phyloP scores from a whole-genome alignment of 2,329 filamentous ascomycete species.

The Sporothrix humicola region DNA sequence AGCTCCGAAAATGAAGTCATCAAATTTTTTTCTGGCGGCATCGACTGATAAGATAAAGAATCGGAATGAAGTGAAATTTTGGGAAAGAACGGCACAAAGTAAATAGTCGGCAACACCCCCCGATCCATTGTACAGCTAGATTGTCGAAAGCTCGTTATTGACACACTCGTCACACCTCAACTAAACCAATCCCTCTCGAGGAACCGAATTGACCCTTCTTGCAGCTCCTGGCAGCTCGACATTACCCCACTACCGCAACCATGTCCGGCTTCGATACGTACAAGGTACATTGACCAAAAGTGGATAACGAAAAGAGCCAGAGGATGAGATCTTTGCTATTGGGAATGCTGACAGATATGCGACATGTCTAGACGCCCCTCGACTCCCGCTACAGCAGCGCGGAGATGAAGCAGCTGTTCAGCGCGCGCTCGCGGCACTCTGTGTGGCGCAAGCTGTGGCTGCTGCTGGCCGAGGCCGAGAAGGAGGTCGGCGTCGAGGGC shows the following conservation, averaged over 20 bases:
- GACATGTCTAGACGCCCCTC: conserved; percentile 63
- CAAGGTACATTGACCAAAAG: conserved; percentile 28
- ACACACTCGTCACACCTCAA: neutral
- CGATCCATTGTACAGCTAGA: neutral
- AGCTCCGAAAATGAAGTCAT: conserved; percentile 19
- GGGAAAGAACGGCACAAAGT: neutral
- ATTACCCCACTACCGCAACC: conserved; percentile 3
- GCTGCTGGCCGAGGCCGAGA: conserved; percentile 79
- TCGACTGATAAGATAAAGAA: conserved; percentile 22
- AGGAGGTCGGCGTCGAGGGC: conserved; percentile 73
- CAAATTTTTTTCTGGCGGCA: conserved; percentile 14
- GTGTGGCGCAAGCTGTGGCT: conserved; percentile 89
- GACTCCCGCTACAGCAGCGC: conserved; percentile 73
- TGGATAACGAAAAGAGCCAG: no score
- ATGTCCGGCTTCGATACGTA: conserved; percentile 38
- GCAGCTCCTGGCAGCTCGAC: neutral
- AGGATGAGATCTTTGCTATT: no score
- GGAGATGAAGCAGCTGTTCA: conserved; percentile 83
- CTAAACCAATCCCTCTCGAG: neutral
- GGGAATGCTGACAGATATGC: no score
- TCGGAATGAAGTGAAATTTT: neutral
- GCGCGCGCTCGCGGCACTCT: conserved; percentile 72
- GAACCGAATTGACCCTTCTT: neutral
- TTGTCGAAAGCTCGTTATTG: neutral
- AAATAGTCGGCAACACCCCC: neutral